Evolutionary conservation across 805 yeast species (phyloP).

Genomic region (Schwanniomyces pseudopolymorphus): DNA sequence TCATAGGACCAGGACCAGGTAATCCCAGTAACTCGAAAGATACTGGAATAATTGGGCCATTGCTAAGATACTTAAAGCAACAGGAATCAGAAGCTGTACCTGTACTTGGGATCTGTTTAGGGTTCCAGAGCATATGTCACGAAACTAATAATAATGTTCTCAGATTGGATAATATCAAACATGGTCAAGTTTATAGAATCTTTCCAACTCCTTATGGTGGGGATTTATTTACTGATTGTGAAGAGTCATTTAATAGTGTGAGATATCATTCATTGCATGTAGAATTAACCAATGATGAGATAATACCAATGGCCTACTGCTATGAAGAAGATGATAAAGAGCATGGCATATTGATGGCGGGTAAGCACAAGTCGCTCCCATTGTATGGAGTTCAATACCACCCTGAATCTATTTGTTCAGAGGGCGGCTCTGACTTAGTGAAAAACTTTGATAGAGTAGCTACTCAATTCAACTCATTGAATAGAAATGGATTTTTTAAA

Average conservation of each 20-base stretch:
- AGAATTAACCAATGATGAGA: conserved; percentile 20
- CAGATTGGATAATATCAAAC: conserved; percentile 61
- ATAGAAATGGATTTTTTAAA: conserved; percentile 10
- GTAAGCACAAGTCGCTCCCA: conserved; percentile 56
- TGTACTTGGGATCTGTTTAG: conserved; percentile 87
- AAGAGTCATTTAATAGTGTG: conserved; percentile 59
- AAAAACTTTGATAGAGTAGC: conserved; percentile 62
- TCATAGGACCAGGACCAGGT: conserved; percentile 98
- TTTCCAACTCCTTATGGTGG: conserved; percentile 13
- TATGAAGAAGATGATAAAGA: conserved; percentile 27
- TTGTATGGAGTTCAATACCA: conserved; percentile 96
- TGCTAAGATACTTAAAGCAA: conserved; percentile 24
- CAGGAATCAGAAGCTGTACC: conserved; percentile 43
- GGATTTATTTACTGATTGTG: conserved; percentile 18
- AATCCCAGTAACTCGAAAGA: conserved; percentile 65
- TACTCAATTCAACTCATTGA: conserved; percentile 22
- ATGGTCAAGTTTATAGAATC: conserved; percentile 78
- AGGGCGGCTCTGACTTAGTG: conserved; percentile 58
- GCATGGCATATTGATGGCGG: conserved; percentile 71
- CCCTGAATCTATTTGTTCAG: conserved; percentile 91
- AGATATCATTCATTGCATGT: conserved; percentile 87
- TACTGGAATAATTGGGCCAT: conserved; percentile 73
- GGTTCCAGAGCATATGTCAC: conserved; percentile 80
- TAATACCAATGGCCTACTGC: conserved; percentile 65
- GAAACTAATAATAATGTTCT: conserved; percentile 57